These are phyloP conservation scores for Zygnema circumcarinatum DNA, from an alignment of 139 green algal genomes.

Conservation along the genomic window DNA sequence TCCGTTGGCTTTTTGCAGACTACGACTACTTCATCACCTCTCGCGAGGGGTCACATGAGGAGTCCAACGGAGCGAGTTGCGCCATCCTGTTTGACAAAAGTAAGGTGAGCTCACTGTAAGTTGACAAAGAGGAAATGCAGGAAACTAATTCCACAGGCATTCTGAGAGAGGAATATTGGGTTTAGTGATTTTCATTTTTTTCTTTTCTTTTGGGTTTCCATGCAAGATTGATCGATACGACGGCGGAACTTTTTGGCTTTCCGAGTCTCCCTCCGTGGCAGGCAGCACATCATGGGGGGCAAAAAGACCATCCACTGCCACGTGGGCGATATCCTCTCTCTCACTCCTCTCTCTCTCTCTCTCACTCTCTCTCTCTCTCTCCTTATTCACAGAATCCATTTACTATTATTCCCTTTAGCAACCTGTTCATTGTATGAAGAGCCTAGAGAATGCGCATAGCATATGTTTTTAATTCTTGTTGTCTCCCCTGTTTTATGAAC, in stretches of 20 bases:
- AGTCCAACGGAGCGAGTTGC: neutral
- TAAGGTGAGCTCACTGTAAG: neutral
- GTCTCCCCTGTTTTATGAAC: neutral
- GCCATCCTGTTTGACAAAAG: neutral
- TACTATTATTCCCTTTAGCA: neutral
- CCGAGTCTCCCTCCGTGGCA: neutral
- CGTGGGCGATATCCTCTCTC: conserved; percentile 14
- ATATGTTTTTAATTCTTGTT: neutral
- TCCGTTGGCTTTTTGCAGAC: neutral
- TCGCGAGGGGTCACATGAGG: neutral
- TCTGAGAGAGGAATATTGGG: too few relatives aligned
- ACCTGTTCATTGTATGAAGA: neutral
- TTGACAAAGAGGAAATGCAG: neutral
- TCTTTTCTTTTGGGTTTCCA: neutral
- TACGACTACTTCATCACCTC: neutral
- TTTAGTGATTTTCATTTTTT: neutral
- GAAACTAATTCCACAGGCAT: too few relatives aligned
- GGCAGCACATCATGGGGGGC: conserved; percentile 2
- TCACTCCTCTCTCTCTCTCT: neutral
- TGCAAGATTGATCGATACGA: neutral
- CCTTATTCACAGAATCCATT: neutral
- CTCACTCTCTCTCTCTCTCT: neutral
- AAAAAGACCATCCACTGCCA: neutral
- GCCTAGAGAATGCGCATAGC: neutral
- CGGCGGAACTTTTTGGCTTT: conserved; percentile 19